These are phyloP conservation scores for Zygnema cylindricum DNA, from an alignment of 139 green algal genomes.

Conservation along the genomic window DNA sequence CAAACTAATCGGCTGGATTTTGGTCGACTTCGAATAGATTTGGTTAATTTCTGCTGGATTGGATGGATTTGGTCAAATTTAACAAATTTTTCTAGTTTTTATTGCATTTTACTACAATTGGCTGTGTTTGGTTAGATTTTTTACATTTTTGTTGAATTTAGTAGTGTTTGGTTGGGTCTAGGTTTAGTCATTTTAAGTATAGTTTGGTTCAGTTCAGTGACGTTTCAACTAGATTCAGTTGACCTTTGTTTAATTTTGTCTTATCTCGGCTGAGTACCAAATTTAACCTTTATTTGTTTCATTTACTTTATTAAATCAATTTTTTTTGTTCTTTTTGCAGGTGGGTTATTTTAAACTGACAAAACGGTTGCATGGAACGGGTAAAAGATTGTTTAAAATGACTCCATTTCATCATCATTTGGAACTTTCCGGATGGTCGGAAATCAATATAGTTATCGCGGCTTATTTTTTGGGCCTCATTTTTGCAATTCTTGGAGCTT, in stretches of 20 bases:
- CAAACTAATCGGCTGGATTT: too few relatives aligned
- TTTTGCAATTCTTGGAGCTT: slow-evolving; percentile 8
- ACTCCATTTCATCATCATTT: slow-evolving; percentile 64
- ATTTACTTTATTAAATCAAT: not conserved
- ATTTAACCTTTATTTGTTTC: not conserved
- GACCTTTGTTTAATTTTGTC: too few relatives aligned
- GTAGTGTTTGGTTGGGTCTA: not conserved
- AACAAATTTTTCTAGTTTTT: too few relatives aligned
- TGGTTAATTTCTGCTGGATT: too few relatives aligned
- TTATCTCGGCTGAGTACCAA: not conserved
- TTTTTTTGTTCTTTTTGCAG: slow-evolving; percentile 55
- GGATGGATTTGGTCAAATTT: too few relatives aligned
- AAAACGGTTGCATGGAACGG: slow-evolving; percentile 37
- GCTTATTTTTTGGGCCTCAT: slow-evolving; percentile 27
- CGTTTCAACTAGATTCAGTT: too few relatives aligned
- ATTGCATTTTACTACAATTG: too few relatives aligned
- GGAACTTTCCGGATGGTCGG: slow-evolving; percentile 47
- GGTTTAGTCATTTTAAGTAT: not conserved
- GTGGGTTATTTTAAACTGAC: slow-evolving; percentile 66
- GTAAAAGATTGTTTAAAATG: slow-evolving; percentile 59
- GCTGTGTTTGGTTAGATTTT: too few relatives aligned
- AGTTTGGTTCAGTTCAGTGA: not conserved
- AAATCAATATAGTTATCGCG: slow-evolving; percentile 33
- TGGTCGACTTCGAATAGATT: too few relatives aligned
- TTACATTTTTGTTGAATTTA: not conserved